Conservation (phyloP, 129 eudicot genomes). For the Heracleum sosnowskyi region DNA sequence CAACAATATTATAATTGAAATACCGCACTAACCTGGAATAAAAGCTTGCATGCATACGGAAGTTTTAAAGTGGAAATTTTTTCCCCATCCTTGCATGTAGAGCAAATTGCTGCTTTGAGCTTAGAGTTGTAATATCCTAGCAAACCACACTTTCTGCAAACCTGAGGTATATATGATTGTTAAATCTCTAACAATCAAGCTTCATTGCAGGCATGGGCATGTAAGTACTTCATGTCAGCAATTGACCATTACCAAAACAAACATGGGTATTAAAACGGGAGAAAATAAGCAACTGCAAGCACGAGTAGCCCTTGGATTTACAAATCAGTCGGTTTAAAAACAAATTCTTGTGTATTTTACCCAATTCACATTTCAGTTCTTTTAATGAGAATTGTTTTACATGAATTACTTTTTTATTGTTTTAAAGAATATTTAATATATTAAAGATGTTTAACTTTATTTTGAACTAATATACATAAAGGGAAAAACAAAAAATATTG, state of each 20-base stretch:
- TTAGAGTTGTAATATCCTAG: slow-evolving; percentile 70
- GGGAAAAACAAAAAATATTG: too few species aligned
- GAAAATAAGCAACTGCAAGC: not conserved
- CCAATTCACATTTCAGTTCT: too few species aligned
- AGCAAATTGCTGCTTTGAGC: slow-evolving; percentile 63
- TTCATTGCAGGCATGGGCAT: not conserved
- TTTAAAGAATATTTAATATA: too few species aligned
- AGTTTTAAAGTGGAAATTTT: slow-evolving; percentile 73
- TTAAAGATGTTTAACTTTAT: not conserved
- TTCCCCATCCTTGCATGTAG: slow-evolving; percentile 74
- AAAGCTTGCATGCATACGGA: slow-evolving; percentile 99
- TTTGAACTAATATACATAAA: too few species aligned
- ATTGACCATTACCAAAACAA: not conserved
- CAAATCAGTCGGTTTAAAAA: too few species aligned
- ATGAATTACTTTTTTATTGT: too few species aligned
- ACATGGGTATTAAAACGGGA: not conserved
- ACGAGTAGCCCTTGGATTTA: not conserved
- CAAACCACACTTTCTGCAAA: slow-evolving; percentile 83
- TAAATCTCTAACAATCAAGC: not conserved
- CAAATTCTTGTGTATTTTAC: too few species aligned
- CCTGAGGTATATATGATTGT: slow-evolving; percentile 30
- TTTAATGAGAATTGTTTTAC: too few species aligned
- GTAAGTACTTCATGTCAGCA: not conserved
- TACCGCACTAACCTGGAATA: slow-evolving; percentile 60
- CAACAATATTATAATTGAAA: not conserved